These are phyloP conservation scores for Hypoxylon sp. DNA, from an alignment of 2,329 filamentous ascomycete genomes.

Conservation along the genomic window DNA sequence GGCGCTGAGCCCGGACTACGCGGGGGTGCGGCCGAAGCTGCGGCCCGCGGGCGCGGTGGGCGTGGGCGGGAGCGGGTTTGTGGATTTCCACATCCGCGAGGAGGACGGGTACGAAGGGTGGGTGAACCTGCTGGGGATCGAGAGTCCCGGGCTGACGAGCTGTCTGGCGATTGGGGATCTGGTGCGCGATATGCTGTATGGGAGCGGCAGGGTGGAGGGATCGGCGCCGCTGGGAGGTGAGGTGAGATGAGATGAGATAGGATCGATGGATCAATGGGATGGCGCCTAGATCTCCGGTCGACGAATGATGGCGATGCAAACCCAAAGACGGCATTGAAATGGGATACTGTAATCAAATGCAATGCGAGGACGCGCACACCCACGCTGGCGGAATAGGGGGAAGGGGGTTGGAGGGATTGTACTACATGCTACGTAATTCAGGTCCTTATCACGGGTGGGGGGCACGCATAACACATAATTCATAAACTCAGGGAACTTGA, in stretches of 20 bases:
- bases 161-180: conserved; percentile 86
- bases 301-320: conserved; percentile 5
- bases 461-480: neutral
- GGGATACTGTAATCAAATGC: conserved; percentile 2
- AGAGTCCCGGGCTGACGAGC: conserved; percentile 93
- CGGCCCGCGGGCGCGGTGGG: conserved; percentile 71
- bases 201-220: conserved; percentile 39
- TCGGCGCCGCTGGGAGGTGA: conserved; percentile 9
- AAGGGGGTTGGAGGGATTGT: neutral
- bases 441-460: neutral
- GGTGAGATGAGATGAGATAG: neutral
- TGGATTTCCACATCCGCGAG: conserved; percentile 85
- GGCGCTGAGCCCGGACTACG: conserved; percentile 84
- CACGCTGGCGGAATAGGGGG: conserved; percentile 13
- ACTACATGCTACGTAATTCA: neutral
- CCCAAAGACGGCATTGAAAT: neutral
- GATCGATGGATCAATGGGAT: neutral
- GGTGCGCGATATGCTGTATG: conserved; percentile 71
- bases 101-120: conserved; percentile 87
- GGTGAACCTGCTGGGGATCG: conserved; percentile 91
- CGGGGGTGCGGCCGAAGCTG: conserved; percentile 91
- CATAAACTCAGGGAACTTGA: neutral
- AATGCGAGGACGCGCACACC: conserved; percentile 4
- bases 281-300: neutral
- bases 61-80: conserved; percentile 74